These are phyloP conservation scores for Metschnikowia continentalis DNA, from an alignment of 805 yeast genomes.

Conservation along the genomic window DNA sequence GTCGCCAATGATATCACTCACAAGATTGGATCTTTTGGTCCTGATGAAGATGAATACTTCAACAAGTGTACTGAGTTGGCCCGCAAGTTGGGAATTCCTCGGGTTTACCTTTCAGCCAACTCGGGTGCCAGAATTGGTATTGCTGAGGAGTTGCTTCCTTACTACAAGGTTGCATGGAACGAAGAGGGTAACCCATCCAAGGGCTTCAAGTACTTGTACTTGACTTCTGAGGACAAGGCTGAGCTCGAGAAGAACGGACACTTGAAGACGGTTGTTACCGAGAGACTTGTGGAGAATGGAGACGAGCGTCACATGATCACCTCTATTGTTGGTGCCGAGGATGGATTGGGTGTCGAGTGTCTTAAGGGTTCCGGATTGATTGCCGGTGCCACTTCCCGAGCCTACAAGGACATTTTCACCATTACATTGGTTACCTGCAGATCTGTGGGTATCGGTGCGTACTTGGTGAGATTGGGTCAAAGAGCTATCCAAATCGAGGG, in stretches of 20 bases:
- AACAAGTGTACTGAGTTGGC: slow-evolving; percentile 90
- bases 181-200: slow-evolving; percentile 67
- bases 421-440: slow-evolving; percentile 98
- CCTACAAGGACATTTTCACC: slow-evolving; percentile 96
- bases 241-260: slow-evolving; percentile 58
- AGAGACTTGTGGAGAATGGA: slow-evolving; percentile 78
- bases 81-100: slow-evolving; percentile 85
- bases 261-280: slow-evolving; percentile 62
- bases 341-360: slow-evolving; percentile 98
- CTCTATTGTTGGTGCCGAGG: slow-evolving; percentile 88
- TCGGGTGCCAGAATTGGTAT: slow-evolving; percentile 99
- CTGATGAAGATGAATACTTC: slow-evolving; percentile 89
- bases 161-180: slow-evolving; percentile 90
- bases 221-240: slow-evolving; percentile 61
- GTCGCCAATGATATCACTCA: slow-evolving; percentile 96
- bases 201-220: slow-evolving; percentile 88
- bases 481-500: slow-evolving; percentile 99
- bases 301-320: slow-evolving; percentile 77
- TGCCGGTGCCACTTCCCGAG: slow-evolving; percentile 98
- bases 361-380: slow-evolving; percentile 96
- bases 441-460: slow-evolving; percentile 99
- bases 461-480: slow-evolving; percentile 95
- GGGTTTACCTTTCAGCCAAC: slow-evolving; percentile 94
- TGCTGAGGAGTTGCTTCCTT: slow-evolving; percentile 92
- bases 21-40: slow-evolving; percentile 98